A percentile compares a stretch with the other conserved stretches of the same genome.
Conservation (phyloP, 2,329 filamentous ascomycete species). For the Cyphellophora europaea region DNA sequence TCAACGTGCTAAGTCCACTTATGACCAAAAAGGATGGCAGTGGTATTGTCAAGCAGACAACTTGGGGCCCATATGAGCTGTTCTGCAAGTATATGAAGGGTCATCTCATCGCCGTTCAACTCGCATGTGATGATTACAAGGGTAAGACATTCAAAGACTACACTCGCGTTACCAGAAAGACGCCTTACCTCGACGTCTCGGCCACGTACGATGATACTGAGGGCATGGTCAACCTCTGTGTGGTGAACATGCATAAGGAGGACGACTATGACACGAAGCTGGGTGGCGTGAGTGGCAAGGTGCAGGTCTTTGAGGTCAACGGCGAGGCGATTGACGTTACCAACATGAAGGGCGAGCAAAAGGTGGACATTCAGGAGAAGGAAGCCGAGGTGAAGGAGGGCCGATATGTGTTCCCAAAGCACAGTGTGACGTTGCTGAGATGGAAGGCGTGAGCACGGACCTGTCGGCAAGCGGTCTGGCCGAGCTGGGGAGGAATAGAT, state of each 20-base stretch:
- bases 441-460: slow-evolving; percentile 32
- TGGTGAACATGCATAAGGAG: slow-evolving; percentile 62
- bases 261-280: slow-evolving; percentile 47
- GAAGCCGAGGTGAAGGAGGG: slow-evolving; percentile 54
- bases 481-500: too few relatives aligned
- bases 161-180: slow-evolving; percentile 45
- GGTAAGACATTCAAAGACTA: slow-evolving; percentile 40
- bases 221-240: slow-evolving; percentile 56
- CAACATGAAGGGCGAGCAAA: slow-evolving; percentile 55
- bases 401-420: slow-evolving; percentile 57
- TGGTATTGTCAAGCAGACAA: slow-evolving; percentile 58
- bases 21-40: slow-evolving; percentile 57
- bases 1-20: slow-evolving; percentile 69
- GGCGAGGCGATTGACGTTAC: slow-evolving; percentile 46
- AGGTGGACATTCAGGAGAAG: slow-evolving; percentile 51
- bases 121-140: slow-evolving; percentile 53
- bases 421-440: slow-evolving; percentile 59
- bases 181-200: slow-evolving; percentile 47
- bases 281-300: slow-evolving; percentile 43
- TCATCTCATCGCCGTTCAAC: slow-evolving; percentile 56
- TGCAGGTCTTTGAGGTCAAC: slow-evolving; percentile 55
- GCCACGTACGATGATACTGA: slow-evolving; percentile 35
- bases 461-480: too few relatives aligned
- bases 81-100: slow-evolving; percentile 68
- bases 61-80: slow-evolving; percentile 64